Base-by-base conservation (phyloP, 2,329 filamentous ascomycete species). In the Aspergillus proliferans region DNA sequence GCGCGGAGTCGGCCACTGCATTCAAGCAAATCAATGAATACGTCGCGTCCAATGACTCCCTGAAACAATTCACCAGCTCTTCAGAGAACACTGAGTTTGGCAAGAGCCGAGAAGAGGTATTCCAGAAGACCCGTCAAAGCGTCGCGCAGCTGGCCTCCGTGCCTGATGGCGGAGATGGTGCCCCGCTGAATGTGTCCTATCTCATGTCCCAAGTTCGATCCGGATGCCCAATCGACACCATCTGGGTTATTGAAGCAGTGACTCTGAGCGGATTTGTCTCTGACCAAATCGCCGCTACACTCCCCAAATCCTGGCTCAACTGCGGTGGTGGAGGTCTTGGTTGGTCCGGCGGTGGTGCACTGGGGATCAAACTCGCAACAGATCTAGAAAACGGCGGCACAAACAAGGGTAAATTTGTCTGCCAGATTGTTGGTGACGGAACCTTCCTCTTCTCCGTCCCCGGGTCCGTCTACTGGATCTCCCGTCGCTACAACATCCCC, bases 271-370 rank as follows among this genome's bases (percentile, higher is more conserved):
- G 67, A 0, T 78, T 83, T 24, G 82, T 90, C 1, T 77, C 81
- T 22, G 86, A 93, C 56, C 86, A 90, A 55, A 71, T 93, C 6
- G 82, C 83, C 58, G 78, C 82, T 2, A 83, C 77, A 0, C 61
- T 82, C 0, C 87, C 87, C 0, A 86, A 86, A 0, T 83, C 81
- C 0, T 90, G 85, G 85, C 82, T 92, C 60, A 91, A 90, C 65
- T 91, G 87, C 62, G 87, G 87, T 1, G 87, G 85, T 1, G 87
- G 86, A 12, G 88, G 88, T 2, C 80, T 92, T 0, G 87, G 87
- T 2, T 92, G 87, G 87, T 87, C 83, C 9, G 87, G 87, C 12
- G 87, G 88, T 12, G 87, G 74, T 46, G 84, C 85, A 0, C 67
- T 92, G 3, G 88, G 87, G 2, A 84, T 91, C 61, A 90, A 91